phyloP scores from a whole-genome alignment of 2,329 filamentous ascomycete species.

The Teratosphaeria pseudoeucalypti region DNA sequence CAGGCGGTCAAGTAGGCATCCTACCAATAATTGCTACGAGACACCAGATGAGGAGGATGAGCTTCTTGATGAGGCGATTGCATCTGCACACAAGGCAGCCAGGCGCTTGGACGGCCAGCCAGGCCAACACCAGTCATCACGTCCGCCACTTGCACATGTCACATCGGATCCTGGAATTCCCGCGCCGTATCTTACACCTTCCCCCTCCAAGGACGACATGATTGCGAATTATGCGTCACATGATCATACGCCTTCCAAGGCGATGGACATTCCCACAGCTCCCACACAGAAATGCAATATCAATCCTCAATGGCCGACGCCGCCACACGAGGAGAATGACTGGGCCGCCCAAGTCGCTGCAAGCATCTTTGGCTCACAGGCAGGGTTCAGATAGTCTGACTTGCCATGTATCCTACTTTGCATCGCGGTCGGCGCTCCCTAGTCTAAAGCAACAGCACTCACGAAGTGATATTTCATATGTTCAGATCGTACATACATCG shows the following conservation, averaged over 20 bases:
- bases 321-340: conserved; percentile 86
- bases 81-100: conserved; percentile 65
- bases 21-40: conserved; percentile 77
- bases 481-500: neutral
- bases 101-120: conserved; percentile 50
- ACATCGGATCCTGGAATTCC: conserved; percentile 50
- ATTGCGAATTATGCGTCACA: conserved; percentile 60
- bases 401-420: neutral
- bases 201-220: conserved; percentile 74
- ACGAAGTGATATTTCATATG: neutral
- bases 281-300: conserved; percentile 39
- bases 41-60: conserved; percentile 95
- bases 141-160: conserved; percentile 49
- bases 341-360: conserved; percentile 78
- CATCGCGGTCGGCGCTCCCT: neutral
- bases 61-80: conserved; percentile 77
- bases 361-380: conserved; percentile 67
- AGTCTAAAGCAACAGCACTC: neutral
- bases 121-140: conserved; percentile 18
- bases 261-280: conserved; percentile 57
- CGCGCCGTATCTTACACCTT: conserved; percentile 53
- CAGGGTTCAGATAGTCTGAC: conserved; percentile 23
- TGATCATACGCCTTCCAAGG: conserved; percentile 55
- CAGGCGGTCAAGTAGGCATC: conserved; percentile 60
- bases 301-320: conserved; percentile 78